Evolutionary conservation across 75 land plant species (phyloP).

Genomic region (Sequoiadendron giganteum): DNA sequence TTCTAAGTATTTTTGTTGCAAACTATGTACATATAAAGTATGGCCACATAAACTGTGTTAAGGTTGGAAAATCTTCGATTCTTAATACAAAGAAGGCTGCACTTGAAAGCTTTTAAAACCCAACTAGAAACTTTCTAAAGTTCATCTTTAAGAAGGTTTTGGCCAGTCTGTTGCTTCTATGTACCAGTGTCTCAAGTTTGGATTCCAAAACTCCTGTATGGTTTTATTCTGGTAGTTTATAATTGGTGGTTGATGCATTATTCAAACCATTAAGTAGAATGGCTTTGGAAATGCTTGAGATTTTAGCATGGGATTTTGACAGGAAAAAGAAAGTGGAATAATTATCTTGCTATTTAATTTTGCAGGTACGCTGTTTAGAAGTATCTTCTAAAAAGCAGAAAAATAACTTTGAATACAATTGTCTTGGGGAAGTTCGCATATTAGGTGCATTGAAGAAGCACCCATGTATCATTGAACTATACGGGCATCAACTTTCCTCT

Average conservation of each 20-base stretch:
- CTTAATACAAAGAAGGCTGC: neutral
- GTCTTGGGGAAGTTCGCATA: conserved; percentile 84
- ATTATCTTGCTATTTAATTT: neutral
- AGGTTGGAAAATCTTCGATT: neutral
- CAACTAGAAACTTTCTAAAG: neutral
- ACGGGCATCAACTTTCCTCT: conserved; percentile 80
- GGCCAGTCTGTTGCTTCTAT: neutral
- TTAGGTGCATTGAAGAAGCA: conserved; percentile 67
- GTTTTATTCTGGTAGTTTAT: neutral
- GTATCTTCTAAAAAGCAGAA: conserved; percentile 34
- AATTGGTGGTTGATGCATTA: neutral
- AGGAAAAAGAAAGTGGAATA: neutral
- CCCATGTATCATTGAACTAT: conserved; percentile 72
- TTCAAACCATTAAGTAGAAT: neutral
- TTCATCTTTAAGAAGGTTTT: neutral
- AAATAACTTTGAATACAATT: conserved; percentile 50
- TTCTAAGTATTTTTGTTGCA: neutral
- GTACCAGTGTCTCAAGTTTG: neutral
- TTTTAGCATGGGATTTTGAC: neutral
- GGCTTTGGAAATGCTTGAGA: neutral
- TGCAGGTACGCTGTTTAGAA: conserved; percentile 59
- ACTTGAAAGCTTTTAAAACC: neutral
- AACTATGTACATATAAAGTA: neutral
- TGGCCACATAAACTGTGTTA: neutral
- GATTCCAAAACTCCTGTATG: neutral